Conservation (phyloP, 306 rosid species). For the Rosa lucieae region DNA sequence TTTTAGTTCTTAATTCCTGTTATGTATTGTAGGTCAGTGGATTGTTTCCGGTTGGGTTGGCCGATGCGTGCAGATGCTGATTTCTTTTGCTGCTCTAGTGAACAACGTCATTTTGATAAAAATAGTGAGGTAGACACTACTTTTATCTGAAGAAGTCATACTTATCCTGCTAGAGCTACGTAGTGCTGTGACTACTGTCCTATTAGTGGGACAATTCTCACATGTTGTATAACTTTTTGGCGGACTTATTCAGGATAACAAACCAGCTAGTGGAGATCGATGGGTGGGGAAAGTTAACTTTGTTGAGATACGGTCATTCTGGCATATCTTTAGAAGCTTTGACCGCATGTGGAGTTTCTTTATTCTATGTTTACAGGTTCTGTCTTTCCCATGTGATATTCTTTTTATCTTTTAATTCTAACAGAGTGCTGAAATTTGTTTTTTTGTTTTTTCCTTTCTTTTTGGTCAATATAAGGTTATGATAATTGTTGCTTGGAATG, state of each 20-base stretch:
- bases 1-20: conserved; percentile 25
- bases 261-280: conserved; percentile 52
- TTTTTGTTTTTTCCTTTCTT: neutral
- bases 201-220: neutral
- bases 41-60: conserved; percentile 97
- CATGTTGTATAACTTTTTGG: neutral
- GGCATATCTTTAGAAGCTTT: conserved; percentile 98
- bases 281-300: conserved; percentile 97
- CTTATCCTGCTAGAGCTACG: conserved; percentile 5
- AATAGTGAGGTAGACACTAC: conserved; percentile 55
- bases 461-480: conserved; percentile 56
- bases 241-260: conserved; percentile 57
- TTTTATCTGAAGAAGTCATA: neutral
- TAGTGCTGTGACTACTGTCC: neutral
- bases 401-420: neutral
- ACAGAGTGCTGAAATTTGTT: conserved; percentile 24
- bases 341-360: conserved; percentile 99
- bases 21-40: conserved; percentile 70
- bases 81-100: conserved; percentile 62
- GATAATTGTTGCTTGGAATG: conserved; percentile 96
- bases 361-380: conserved; percentile 87
- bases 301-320: conserved; percentile 93
- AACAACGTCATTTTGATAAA: conserved; percentile 37
- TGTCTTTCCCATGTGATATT: conserved; percentile 18
- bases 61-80: conserved; percentile 99